Evolutionary conservation across 768 basidiomycete species (phyloP), one percentile per base, ranked within the genome.

Genomic region (Termitomyces sp.): DNA sequence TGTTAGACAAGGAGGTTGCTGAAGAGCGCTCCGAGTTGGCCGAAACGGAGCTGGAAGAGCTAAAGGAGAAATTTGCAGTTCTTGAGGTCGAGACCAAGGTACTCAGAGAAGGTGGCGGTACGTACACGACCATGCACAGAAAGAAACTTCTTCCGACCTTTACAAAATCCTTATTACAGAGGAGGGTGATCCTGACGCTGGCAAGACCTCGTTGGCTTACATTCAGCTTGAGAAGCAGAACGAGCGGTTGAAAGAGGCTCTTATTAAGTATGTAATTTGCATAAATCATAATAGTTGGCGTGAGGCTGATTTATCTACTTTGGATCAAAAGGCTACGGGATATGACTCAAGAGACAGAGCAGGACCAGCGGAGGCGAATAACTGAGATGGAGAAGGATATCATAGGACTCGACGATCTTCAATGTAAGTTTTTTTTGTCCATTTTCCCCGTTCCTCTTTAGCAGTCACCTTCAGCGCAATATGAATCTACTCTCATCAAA

Each of bases 221-320:
- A 81, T 90, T 17, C 96, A 98, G 70, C 85, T 99, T 1, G 96
- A 98, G 77, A 97, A 93, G 72, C 96, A 98, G 70, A 99, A 98
- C 64, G 94, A 94, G 69, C 78, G 97, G 15, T 76, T 99, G 58
- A 98, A 97, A 73, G 97, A 98, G 69, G 97, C 97, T 12, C 80
- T 98, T 10, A 81, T 96, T 58, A 83, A 88, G 91, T 94, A 53
- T 8, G 29, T 51, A 34, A 15, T 42, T 32, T 2, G 40, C 12
- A 5, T 42, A 15, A 25, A 17, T 15, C 15, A 17, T 54, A n/a
- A 47, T 29, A 15, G 34, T 47, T 34, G 12, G 8, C 2, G 11
- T 56, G 34, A 45, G 17, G 56, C 34, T 59, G 43, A 66, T 25
- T 49, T 29, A 11, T 42, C 15, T 42, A 11, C 48, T 32, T 57